A percentile compares a stretch with the other conserved stretches of the same genome.
phyloP scores from a whole-genome alignment of 352 stramenopile species.

The Globisporangium uncinulatum region DNA sequence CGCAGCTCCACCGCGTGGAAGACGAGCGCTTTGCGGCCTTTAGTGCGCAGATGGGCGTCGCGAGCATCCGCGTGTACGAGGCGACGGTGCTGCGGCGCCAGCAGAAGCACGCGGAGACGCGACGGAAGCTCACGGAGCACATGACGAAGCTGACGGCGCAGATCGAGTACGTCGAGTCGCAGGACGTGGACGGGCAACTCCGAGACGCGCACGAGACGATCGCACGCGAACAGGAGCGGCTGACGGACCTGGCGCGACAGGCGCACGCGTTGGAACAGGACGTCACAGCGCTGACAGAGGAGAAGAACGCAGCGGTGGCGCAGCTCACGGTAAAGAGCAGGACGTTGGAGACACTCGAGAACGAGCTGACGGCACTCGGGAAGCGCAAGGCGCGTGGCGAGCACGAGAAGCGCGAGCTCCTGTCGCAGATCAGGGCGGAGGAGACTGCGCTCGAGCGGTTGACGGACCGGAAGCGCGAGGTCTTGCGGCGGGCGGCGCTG shows the following conservation, averaged over 20 bases:
- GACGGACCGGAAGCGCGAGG: slow-evolving; percentile 92
- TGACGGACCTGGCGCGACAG: slow-evolving; percentile 55
- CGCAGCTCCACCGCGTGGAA: slow-evolving; percentile 67
- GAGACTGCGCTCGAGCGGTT: slow-evolving; percentile 90
- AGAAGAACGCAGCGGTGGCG: slow-evolving; percentile 64
- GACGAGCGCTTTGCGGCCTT: slow-evolving; percentile 86
- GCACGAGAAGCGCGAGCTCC: slow-evolving; percentile 48
- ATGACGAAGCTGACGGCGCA: slow-evolving; percentile 81
- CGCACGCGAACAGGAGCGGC: slow-evolving; percentile 32
- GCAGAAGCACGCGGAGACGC: slow-evolving; percentile 58
- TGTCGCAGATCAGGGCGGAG: slow-evolving; percentile 84
- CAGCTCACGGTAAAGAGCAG: slow-evolving; percentile 22
- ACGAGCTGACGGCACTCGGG: slow-evolving; percentile 52
- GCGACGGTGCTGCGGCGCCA: slow-evolving; percentile 89
- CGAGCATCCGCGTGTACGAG: slow-evolving; percentile 90
- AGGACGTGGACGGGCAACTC: slow-evolving; percentile 59
- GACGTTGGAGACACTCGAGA: slow-evolving; percentile 52
- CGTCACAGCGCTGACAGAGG: slow-evolving; percentile 52
- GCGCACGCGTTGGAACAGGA: slow-evolving; percentile 38
- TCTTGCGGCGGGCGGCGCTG: slow-evolving; percentile 92
- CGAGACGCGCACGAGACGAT: slow-evolving; percentile 37
- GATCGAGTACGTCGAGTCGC: slow-evolving; percentile 57
- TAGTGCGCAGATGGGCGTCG: slow-evolving; percentile 65
- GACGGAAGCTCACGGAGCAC: slow-evolving; percentile 69
- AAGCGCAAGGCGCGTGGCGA: slow-evolving; percentile 63